Base-by-base conservation (phyloP, 2,329 filamentous ascomycete species). In the Exutisphaerella laricina region DNA sequence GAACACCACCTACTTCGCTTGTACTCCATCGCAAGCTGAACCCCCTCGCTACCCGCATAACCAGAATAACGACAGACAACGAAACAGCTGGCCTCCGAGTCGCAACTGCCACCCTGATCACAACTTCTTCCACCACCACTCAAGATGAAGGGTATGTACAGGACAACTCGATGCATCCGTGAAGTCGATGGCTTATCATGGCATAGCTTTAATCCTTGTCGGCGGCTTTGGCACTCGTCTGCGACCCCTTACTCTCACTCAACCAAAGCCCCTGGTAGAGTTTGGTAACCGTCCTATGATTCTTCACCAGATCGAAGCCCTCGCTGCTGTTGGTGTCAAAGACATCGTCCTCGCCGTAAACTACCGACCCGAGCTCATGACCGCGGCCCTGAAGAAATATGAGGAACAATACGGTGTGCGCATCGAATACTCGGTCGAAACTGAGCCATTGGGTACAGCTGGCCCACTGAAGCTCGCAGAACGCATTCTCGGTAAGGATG, bases 281-380 rank as follows among this genome's bases (percentile, higher is more conserved):
- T 98, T 98, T 64, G 88, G 81, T 65, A 98, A 98, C 79, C 90
- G 92, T 73, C 92, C 89, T 66, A 98, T 98, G 90, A 97, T 98
- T 69, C 78, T 94, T 63, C 90, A 97, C 72, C 90, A 98, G 72
- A 87, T 98, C 60, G 88, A 96, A 73, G 88, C 88, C 55, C 79
- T 98, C 57, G 90, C 92, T 57, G 84, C 82, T 48, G 90, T 88
- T 46, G 90, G 90, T 66, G 92, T 97, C 54, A 97, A 88, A 50
- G 89, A 97, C 72, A 94, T 98, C 62, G 90, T 98, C 43, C 80
- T 98, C 45, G 90, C 92, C 50, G 92, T 98, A 69, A 98, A 98
- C 79, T 98, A 98, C 77, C 82, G 90, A 57, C 90, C 90, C 30
- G 92, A 98, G 77, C 80, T 97, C 58, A 97, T 98, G 92, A 89